Evolutionary conservation across 352 stramenopile species (phyloP).

Genomic region (Salisapilia sapeloensis): DNA sequence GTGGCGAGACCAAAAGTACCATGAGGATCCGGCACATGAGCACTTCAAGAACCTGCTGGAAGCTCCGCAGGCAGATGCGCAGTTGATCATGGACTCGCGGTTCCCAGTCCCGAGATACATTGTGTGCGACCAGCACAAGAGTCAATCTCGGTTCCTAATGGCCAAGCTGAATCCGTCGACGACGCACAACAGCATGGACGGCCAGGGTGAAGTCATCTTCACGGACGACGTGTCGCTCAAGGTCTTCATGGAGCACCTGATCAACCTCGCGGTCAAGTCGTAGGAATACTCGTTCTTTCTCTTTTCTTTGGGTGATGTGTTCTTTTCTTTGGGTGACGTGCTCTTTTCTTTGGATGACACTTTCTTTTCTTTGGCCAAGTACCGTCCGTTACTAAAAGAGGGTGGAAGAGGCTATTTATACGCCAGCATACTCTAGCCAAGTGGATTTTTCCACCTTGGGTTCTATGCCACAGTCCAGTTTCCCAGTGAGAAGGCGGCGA

Average conservation of each 20-base stretch:
- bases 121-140: conserved; percentile 99
- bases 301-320: no score
- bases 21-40: conserved; percentile 89
- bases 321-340: no score
- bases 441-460: no score
- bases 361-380: no score
- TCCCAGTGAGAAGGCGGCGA: no score
- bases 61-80: conserved; percentile 93
- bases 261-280: conserved; percentile 80
- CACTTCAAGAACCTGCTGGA: conserved; percentile 98
- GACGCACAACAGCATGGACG: conserved; percentile 93
- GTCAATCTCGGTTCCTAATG: conserved; percentile 98
- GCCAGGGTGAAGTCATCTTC: conserved; percentile 92
- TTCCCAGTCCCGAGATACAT: conserved; percentile 99
- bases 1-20: conserved; percentile 95
- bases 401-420: no score
- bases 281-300: conserved; percentile 13
- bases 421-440: no score
- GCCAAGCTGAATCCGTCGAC: conserved; percentile 98
- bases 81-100: conserved; percentile 97
- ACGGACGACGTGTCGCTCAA: conserved; percentile 99
- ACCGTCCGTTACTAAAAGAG: no score
- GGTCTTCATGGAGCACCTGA: conserved; percentile 99
- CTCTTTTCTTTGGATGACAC: no score
- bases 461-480: no score